Evolutionary conservation across 2,329 filamentous ascomycete species (phyloP), one percentile per base, ranked within the genome.

Genomic region (Gaeumannomyces sp.): DNA sequence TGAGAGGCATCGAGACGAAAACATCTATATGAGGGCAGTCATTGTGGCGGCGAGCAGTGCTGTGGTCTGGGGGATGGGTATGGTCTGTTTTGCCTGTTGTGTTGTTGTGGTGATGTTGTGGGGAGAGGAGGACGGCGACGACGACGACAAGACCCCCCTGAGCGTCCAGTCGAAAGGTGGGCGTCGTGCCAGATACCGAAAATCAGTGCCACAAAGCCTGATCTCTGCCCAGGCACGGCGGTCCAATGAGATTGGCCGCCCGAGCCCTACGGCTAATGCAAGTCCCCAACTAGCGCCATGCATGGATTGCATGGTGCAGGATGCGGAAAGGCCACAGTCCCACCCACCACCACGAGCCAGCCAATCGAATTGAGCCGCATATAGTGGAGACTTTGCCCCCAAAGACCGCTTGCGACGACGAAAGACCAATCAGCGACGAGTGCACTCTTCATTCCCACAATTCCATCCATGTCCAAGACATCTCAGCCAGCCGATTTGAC

Each of bases 131-230:
- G 45, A 53, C 3, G 45, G 10, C 45, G 45, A 6, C 45, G 45
- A 4, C 45, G 45, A n/a, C 22, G 45, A n/a, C 45, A 11, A n/a
- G 4, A n/a, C 35, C 35, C 22, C 45, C 45, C 7, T 53, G 45
- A 10, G 45, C 45, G 1, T 53, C 22, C 19, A 3, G 6, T 7
- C 19, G 19, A 29, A 31, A 60, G 59, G 60, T 65, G 65, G 66
- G 62, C 61, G 64, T 45, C 53, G 65, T 35, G 60, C 38, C 59
- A 59, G 62, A 65, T 64, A 64, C 62, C 56, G 56, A 64, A 64
- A 45, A 35, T 13, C 45, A 53, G 45, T 22, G 45, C 13, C 45
- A 53, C 19, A 45, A 53, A 53, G 45, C 45, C 45, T 53, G 45
- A 53, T 22, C 22, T n/a, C 45, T 2, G 16, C 45, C 45, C 45